phyloP scores from a whole-genome alignment of 2,329 filamentous ascomycete species.

The Trichoderma sp. region DNA sequence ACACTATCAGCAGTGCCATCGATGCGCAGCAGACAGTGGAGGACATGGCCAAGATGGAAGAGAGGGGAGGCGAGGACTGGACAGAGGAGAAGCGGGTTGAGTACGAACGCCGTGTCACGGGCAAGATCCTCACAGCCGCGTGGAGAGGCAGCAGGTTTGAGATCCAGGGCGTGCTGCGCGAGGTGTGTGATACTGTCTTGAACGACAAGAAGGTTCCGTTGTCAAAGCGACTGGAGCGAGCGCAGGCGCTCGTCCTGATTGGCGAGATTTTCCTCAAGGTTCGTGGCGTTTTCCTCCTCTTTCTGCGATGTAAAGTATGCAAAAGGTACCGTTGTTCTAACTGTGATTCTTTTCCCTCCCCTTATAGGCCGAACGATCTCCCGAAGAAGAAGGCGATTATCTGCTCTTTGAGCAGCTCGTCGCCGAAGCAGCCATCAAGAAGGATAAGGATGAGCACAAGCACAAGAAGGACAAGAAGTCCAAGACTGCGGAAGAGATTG shows the following conservation, averaged over 20 bases:
- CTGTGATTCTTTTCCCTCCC: neutral
- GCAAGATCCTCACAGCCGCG: conserved; percentile 94
- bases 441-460: conserved; percentile 70
- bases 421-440: conserved; percentile 93
- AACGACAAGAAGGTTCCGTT: conserved; percentile 75
- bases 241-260: conserved; percentile 82
- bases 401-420: conserved; percentile 99
- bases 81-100: conserved; percentile 96
- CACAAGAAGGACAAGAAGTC: conserved; percentile 53
- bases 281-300: conserved; percentile 29
- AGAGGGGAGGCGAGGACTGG: conserved; percentile 94
- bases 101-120: conserved; percentile 92
- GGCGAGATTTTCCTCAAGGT: conserved; percentile 90
- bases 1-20: conserved; percentile 92
- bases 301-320: neutral
- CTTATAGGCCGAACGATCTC: conserved; percentile 73
- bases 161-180: conserved; percentile 91
- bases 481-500: conserved; percentile 28
- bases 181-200: conserved; percentile 88
- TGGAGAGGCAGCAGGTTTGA: conserved; percentile 97
- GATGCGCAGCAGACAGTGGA: conserved; percentile 98
- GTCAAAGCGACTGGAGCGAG: conserved; percentile 83
- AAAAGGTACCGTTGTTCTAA: conserved; percentile 9
- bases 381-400: conserved; percentile 97
- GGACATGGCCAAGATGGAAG: conserved; percentile 95